Conservation (phyloP, 345 rosid species). For the Murraya koenigii region DNA sequence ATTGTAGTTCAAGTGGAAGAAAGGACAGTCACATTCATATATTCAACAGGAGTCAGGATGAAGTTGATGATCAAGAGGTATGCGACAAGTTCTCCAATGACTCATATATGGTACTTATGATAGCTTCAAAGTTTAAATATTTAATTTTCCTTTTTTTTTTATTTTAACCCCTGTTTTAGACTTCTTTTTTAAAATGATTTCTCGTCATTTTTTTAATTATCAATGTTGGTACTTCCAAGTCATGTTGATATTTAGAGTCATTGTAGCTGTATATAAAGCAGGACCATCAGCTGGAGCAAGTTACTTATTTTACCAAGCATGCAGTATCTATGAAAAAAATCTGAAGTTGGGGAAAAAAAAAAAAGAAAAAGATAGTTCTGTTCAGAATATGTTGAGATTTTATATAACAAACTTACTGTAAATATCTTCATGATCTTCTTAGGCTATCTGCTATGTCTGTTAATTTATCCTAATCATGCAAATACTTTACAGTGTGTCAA, state of each 20-base stretch:
- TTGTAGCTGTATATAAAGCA: slow-evolving; percentile 27
- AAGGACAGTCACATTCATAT: slow-evolving; percentile 78
- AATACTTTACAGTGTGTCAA: too few relatives aligned
- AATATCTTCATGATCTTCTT: too few relatives aligned
- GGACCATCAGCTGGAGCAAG: slow-evolving; percentile 42
- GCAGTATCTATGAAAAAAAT: slow-evolving; percentile 27
- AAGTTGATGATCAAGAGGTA: slow-evolving; percentile 27
- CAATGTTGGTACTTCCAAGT: neutral
- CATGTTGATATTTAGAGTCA: slow-evolving; percentile 12
- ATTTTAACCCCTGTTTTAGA: slow-evolving; percentile 6
- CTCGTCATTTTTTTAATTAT: neutral
- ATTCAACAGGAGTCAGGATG: slow-evolving; percentile 61
- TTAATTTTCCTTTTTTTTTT: slow-evolving; percentile 6
- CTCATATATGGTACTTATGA: slow-evolving; percentile 36
- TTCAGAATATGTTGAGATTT: slow-evolving; percentile 60
- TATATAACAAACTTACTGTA: neutral
- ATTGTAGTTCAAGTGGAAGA: slow-evolving; percentile 23
- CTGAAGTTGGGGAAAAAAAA: too few relatives aligned
- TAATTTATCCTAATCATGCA: too few relatives aligned
- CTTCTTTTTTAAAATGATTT: neutral
- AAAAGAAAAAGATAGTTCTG: slow-evolving; percentile 36
- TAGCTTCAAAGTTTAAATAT: neutral
- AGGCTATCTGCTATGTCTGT: too few relatives aligned
- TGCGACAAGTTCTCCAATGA: slow-evolving; percentile 28
- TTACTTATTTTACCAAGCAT: slow-evolving; percentile 29